Conservation (phyloP, 768 basidiomycete genomes). For the Naganishia antarctica region DNA sequence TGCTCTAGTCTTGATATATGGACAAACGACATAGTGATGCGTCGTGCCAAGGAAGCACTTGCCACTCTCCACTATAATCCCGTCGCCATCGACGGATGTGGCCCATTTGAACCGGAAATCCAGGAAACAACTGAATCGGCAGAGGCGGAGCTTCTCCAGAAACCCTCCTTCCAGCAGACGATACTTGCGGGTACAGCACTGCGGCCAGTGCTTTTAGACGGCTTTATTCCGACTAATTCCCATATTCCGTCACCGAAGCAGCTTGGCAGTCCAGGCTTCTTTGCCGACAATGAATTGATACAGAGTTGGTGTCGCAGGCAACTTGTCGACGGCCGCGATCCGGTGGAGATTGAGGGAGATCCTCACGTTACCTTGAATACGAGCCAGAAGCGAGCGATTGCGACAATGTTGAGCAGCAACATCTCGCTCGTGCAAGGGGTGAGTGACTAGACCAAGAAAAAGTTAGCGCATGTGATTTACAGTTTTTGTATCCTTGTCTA, state of each 20-base stretch:
- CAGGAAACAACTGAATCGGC: background rate
- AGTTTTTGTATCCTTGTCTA: background rate
- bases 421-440: conserved; percentile 83
- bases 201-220: conserved; percentile 63
- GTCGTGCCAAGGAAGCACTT: conserved; percentile 68
- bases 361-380: conserved; percentile 66
- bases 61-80: conserved; percentile 59
- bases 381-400: conserved; percentile 76
- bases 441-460: conserved; percentile 42
- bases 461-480: conserved; percentile 8
- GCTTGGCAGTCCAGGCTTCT: conserved; percentile 52
- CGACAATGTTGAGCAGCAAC: conserved; percentile 75
- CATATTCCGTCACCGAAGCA: conserved; percentile 11
- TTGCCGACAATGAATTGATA: conserved; percentile 69
- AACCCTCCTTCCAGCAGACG: conserved; percentile 27
- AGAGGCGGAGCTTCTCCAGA: background rate
- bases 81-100: conserved; percentile 32
- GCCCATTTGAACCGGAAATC: background rate
- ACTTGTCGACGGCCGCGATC: conserved; percentile 52
- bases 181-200: conserved; percentile 68
- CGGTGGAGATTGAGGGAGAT: conserved; percentile 70
- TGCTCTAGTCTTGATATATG: conserved; percentile 61
- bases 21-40: conserved; percentile 60
- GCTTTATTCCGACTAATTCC: conserved; percentile 30
- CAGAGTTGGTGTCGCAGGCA: conserved; percentile 77